These are phyloP conservation scores for Gossypium stocksii DNA, from an alignment of 345 rosid species.

Conservation along the genomic window DNA sequence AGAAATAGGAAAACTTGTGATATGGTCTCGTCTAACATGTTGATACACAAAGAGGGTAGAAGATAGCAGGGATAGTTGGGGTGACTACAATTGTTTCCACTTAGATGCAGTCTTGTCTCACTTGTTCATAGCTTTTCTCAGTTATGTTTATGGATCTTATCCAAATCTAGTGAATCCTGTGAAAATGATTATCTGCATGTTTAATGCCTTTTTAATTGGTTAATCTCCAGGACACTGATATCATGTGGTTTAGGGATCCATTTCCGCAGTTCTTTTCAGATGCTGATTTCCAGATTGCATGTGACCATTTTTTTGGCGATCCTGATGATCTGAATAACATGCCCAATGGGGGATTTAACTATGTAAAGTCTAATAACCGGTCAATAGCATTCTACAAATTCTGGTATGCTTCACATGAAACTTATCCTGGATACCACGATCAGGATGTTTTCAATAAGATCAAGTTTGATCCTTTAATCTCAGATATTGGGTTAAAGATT, in stretches of 20 bases:
- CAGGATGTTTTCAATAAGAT: conserved; percentile 77
- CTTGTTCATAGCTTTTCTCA: neutral
- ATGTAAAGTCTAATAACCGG: conserved; percentile 49
- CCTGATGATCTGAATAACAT: conserved; percentile 35
- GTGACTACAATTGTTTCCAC: neutral
- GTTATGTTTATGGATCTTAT: conserved; percentile 1
- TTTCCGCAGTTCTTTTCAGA: conserved; percentile 49
- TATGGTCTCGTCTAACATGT: neutral
- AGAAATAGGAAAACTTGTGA: neutral
- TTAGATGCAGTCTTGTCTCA: neutral
- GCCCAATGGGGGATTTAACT: conserved; percentile 73
- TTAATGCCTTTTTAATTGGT: conserved; percentile 16
- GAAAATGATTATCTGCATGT: conserved; percentile 1
- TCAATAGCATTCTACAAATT: conserved; percentile 61
- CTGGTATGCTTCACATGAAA: conserved; percentile 53
- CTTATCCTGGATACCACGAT: conserved; percentile 53
- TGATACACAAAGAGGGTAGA: neutral
- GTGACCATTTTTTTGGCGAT: conserved; percentile 49
- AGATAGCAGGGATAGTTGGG: neutral
- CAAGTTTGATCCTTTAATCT: conserved; percentile 36
- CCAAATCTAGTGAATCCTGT: neutral
- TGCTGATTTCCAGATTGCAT: conserved; percentile 85
- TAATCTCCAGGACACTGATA: conserved; percentile 61
- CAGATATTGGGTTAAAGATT: conserved; percentile 37
- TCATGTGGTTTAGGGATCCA: conserved; percentile 78